phyloP scores from a whole-genome alignment of 495 filamentous ascomycete genomes.

The Pyrenula massariospora region DNA sequence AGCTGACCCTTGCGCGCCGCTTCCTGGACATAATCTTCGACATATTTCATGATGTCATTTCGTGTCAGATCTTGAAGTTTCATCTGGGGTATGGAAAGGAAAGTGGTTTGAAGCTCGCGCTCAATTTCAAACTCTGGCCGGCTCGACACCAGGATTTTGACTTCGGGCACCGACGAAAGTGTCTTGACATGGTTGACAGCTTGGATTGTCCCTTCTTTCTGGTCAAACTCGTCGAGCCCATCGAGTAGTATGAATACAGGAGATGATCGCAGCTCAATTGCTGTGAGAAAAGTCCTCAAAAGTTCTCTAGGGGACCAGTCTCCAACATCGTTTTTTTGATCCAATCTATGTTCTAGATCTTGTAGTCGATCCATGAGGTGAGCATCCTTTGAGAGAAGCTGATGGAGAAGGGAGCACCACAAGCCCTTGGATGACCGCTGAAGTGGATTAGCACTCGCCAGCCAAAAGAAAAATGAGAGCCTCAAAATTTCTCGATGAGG shows the following conservation, averaged over 20 bases:
- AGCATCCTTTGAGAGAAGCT: conserved; percentile 15
- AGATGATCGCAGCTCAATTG: neutral
- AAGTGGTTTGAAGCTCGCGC: conserved; percentile 14
- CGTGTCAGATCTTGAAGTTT: conserved; percentile 3
- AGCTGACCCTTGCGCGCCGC: neutral
- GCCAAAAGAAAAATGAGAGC: conserved; percentile 35
- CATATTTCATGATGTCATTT: conserved; percentile 1
- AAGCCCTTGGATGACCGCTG: conserved; percentile 33
- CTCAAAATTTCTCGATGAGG: conserved; percentile 14
- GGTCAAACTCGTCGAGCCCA: conserved; percentile 31
- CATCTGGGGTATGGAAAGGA: too few species aligned
- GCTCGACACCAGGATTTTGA: conserved; percentile 41
- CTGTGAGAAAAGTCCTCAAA: neutral
- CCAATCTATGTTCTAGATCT: neutral
- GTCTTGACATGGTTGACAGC: conserved; percentile 1
- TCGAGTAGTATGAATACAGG: conserved; percentile 42
- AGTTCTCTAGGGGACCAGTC: neutral
- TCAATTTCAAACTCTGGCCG: conserved; percentile 28
- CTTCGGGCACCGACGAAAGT: neutral
- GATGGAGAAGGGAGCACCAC: conserved; percentile 24
- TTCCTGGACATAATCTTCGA: conserved; percentile 8
- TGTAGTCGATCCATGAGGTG: neutral
- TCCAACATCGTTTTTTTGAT: neutral
- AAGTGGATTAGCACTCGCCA: conserved; percentile 15
- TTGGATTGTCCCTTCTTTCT: conserved; percentile 1